Base-by-base conservation (phyloP, 495 filamentous ascomycete species). In the Elasticomyces elasticus region DNA sequence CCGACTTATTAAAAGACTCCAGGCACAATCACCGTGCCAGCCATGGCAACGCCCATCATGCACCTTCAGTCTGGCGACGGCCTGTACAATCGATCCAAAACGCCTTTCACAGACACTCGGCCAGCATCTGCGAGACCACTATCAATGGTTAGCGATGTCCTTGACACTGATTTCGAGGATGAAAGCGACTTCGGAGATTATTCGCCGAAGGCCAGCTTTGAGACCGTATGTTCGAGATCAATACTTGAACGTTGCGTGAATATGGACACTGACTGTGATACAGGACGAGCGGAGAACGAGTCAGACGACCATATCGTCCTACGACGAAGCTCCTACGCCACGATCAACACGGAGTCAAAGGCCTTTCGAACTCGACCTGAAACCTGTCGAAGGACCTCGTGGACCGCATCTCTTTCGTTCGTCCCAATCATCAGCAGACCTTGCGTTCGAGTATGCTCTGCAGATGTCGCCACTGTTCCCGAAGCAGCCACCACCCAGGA, bases 401-500 rank as follows among this genome's bases (percentile, higher is more conserved):
- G 89, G 90, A 4, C 90, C 89, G 2, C 90, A 95, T 71, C 74
- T 96, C n/a, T 96, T 96, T 70, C 78, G 87, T 52, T 73, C 70
- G 55, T 58, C 71, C 68, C 59, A 76, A 66, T 35, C 67, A 69
- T 66, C 71, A 12, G 64, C 68, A 11, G 82, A 84, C 52, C 75
- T 79, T 35, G 73, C 79, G 52, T 75, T 81, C 58, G 74, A 78
- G 35, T 66, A 64, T 56, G 64, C 67, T 0, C 74, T 87, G 27
- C 76, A 78, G 24, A 74, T 87, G 62, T 86, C 85, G 19, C 85
- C 85, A 17, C 59, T 84, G 51, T 46, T 69, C 5, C 65, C 69
- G 4, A 70, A 70, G 48, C 54, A 69, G 27, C 38, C 55, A 5
- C 63, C 68, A 11, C 42, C 54, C 31, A 37, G 67, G 10, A 46